Evolutionary conservation across 495 filamentous ascomycete species (phyloP).

Genomic region (Penicillium steckii): DNA sequence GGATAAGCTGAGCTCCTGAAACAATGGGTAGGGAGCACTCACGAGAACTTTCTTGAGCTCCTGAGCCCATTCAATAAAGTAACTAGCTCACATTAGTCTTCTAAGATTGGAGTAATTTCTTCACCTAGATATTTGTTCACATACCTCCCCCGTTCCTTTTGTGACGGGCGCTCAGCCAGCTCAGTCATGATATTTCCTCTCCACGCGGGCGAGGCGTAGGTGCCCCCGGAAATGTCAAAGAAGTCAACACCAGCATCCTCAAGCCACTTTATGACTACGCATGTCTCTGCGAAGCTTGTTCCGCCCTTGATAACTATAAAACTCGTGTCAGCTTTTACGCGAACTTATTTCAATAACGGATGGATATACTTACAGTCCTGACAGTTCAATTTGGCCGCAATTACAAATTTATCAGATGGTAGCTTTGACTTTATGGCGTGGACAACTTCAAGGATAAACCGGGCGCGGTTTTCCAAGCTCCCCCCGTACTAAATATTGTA

Average conservation of each 20-base stretch:
- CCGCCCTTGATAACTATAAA: conserved; percentile 14
- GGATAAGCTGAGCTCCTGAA: not conserved
- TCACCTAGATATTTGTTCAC: not conserved
- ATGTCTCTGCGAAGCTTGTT: conserved; percentile 16
- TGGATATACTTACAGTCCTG: conserved; percentile 12
- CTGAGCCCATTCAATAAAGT: conserved; percentile 19
- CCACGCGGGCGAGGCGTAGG: conserved; percentile 18
- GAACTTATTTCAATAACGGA: not conserved
- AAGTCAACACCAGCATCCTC: conserved; percentile 18
- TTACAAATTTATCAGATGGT: conserved; percentile 13
- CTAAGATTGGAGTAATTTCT: not conserved
- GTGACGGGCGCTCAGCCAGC: conserved; percentile 12
- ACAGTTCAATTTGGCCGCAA: conserved; percentile 17
- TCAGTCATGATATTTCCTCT: conserved; percentile 19
- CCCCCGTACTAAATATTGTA: conserved; percentile 30
- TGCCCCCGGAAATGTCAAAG: conserved; percentile 20
- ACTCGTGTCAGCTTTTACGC: not conserved
- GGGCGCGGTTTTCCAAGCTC: conserved; percentile 38
- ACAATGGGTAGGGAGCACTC: not conserved
- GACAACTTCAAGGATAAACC: conserved; percentile 34
- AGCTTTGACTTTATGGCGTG: conserved; percentile 15
- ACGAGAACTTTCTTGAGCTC: conserved; percentile 19
- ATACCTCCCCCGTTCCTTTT: conserved; percentile 14
- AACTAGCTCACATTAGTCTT: not conserved
- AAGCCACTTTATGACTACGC: conserved; percentile 18